phyloP scores from a whole-genome alignment of 2,329 filamentous ascomycete genomes.

The Exophiala lecanii-corni region DNA sequence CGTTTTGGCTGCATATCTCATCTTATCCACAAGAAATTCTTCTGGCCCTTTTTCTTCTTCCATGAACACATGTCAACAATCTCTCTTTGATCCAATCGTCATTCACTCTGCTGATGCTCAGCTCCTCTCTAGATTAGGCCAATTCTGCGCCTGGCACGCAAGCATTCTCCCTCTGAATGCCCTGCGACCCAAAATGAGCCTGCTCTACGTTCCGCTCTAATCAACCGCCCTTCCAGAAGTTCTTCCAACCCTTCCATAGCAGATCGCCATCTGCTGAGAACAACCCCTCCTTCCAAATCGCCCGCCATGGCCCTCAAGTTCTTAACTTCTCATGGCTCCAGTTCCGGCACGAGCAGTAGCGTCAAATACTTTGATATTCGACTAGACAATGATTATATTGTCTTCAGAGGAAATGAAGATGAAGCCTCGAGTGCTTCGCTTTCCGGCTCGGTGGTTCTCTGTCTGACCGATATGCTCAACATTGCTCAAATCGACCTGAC shows the following conservation, averaged over 20 bases:
- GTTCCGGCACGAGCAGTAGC: constrained; percentile 35
- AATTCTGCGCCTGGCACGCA: constrained; percentile 17
- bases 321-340: constrained; percentile 35
- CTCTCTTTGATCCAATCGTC: constrained; percentile 6
- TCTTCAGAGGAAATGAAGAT: constrained; percentile 69
- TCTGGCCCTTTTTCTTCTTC: background rate
- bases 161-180: constrained; percentile 22
- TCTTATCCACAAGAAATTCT: constrained; percentile 4
- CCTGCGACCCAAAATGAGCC: constrained; percentile 20
- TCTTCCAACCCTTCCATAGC: constrained; percentile 11
- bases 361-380: constrained; percentile 52
- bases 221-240: constrained; percentile 11
- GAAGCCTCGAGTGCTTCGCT: constrained; percentile 72
- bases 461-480: constrained; percentile 62
- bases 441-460: constrained; percentile 69
- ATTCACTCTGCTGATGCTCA: constrained; percentile 13
- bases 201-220: constrained; percentile 15
- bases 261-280: constrained; percentile 17
- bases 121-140: constrained; percentile 10
- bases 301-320: constrained; percentile 43
- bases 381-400: constrained; percentile 72
- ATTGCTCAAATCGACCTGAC: constrained; percentile 70
- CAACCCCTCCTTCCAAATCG: constrained; percentile 11
- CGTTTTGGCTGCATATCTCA: constrained; percentile 1
- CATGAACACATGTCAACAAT: constrained; percentile 1